Conservation (phyloP, 306 rosid genomes). For the Nissolia schottii region DNA sequence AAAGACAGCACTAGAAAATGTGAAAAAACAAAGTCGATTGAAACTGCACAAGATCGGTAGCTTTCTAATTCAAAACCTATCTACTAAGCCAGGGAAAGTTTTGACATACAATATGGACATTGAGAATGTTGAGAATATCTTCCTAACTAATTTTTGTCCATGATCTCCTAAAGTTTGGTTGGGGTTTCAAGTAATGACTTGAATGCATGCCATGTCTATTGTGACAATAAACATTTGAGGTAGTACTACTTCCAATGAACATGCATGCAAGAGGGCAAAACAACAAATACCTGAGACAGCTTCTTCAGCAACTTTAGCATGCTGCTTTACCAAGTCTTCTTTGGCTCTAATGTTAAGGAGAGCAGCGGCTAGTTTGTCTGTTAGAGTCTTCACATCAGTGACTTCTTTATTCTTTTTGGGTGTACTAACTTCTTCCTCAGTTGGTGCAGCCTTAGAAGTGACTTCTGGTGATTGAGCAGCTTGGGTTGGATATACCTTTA, state of each 20-base stretch:
- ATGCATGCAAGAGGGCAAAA: conserved; percentile 17
- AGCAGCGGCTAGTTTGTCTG: conserved; percentile 59
- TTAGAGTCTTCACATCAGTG: conserved; percentile 45
- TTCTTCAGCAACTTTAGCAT: conserved; percentile 84
- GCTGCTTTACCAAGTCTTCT: conserved; percentile 75
- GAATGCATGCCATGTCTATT: not conserved
- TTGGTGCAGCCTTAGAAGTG: conserved; percentile 43
- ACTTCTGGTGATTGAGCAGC: conserved; percentile 62
- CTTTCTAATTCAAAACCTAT: not conserved
- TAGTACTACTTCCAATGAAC: not conserved
- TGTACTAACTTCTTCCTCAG: conserved; percentile 35
- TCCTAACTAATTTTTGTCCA: not conserved
- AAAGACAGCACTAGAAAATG: not conserved
- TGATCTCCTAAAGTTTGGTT: conserved; percentile 1
- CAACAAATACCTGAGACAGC: conserved; percentile 62
- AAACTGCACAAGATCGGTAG: conserved; percentile 4
- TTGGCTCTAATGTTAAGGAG: conserved; percentile 56
- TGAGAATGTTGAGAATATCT: conserved; percentile 2
- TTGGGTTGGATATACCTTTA: conserved; percentile 51
- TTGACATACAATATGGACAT: not conserved
- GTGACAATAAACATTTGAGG: not conserved
- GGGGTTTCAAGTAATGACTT: not conserved
- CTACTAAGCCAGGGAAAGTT: not conserved
- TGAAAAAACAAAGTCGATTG: not conserved
- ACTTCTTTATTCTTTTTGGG: conserved; percentile 29